A percentile compares a stretch with the other conserved stretches of the same genome.
Conservation (phyloP, 768 basidiomycete genomes). For the Mycena rebaudengoi region DNA sequence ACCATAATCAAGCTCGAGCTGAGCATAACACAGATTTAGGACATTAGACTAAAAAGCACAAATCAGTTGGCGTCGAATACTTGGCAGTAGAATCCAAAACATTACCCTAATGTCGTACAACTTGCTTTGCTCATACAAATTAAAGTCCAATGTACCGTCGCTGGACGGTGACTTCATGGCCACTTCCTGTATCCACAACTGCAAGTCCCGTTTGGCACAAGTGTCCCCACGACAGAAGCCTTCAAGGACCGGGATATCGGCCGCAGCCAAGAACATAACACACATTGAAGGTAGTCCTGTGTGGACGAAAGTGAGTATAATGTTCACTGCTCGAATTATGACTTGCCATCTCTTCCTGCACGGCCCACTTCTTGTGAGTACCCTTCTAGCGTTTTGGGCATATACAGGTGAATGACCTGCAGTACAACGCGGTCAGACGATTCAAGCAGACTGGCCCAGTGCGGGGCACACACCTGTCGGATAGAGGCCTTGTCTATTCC, state of each 20-base stretch:
- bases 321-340: too few species aligned
- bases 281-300: slow-evolving; percentile 53
- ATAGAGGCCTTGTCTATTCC: slow-evolving; percentile 52
- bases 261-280: slow-evolving; percentile 51
- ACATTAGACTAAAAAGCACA: slow-evolving; percentile 44
- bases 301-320: too few species aligned
- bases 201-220: slow-evolving; percentile 45
- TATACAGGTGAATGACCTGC: slow-evolving; percentile 49
- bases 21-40: slow-evolving; percentile 54
- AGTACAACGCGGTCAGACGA: neutral
- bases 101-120: slow-evolving; percentile 47
- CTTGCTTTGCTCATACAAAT: slow-evolving; percentile 49
- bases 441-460: neutral
- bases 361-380: slow-evolving; percentile 57
- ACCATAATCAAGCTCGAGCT: slow-evolving; percentile 55
- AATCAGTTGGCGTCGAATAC: neutral
- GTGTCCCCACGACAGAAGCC: slow-evolving; percentile 60
- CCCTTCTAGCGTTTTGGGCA: slow-evolving; percentile 57
- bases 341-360: slow-evolving; percentile 53
- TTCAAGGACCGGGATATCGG: slow-evolving; percentile 56
- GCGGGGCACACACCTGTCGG: slow-evolving; percentile 37
- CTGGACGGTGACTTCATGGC: slow-evolving; percentile 41
- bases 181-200: slow-evolving; percentile 52
- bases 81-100: neutral
- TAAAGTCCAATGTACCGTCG: slow-evolving; percentile 51